Base-by-base conservation (phyloP, 1,139 yeast genomes). In the Scheffersomyces quercinus region DNA sequence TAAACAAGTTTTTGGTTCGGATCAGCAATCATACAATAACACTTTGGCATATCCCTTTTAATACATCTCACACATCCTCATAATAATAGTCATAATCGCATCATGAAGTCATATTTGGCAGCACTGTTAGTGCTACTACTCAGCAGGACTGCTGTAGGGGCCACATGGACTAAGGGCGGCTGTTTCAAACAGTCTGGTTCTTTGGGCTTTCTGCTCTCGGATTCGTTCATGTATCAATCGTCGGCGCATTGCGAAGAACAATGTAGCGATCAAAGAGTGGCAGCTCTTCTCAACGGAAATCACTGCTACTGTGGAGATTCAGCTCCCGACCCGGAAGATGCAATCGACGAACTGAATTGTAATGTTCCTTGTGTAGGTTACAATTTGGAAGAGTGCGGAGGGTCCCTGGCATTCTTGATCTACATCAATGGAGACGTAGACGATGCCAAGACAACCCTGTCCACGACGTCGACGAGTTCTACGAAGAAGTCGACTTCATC, bases 261-360 rank as follows among this genome's bases (percentile, higher is more conserved):
- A 45, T 82, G 88, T 57, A 32, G 58, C 1, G 81, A 75, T 3
- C 59, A 59, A 39, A 65, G 67, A 28, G 72, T 83, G 16, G 81
- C 80, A 8, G 90, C 86, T 1, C 61, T 82, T 32, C 59, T 70
- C 8, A 57, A 70, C 44, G 88, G 89, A 2, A 61, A 70, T 28
- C 59, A 69, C 16, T 85, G 91, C 56, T 83, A 75, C 56, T 85
- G 91, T 63, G 89, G 88, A 29, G 63, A 73, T 49, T 50, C 67
- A 0, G 61, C 63, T 14, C 81, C 83, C 11, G 50, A 55, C 14
- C 38, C 63, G 11, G 53, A 61, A 11, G 64, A 62, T 34, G 57
- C 65, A 43, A 70, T 65, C 2, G 53, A 50, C 29, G 59, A 70
- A 29, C 26, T 35, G 35, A 63, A 73, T 39, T 85, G 93, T 66